Evolutionary conservation across 768 basidiomycete genomes (phyloP), one percentile per base, ranked within the genome.

Genomic region (Mycena olivaceomarginata): DNA sequence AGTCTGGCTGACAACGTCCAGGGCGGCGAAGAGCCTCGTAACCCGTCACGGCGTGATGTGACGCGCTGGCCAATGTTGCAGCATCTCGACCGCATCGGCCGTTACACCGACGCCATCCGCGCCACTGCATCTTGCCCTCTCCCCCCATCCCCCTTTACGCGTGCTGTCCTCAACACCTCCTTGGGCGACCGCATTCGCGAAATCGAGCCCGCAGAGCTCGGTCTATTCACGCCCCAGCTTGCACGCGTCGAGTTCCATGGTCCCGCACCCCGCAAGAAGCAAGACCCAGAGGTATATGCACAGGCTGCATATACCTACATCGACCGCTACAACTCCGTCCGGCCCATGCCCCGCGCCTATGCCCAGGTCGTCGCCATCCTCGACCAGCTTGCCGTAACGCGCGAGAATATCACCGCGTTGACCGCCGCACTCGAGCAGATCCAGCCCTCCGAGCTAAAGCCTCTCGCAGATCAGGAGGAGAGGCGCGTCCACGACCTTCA

Each of bases 161-260:
- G 83, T 68, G 94, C 95, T 4, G 90, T 95, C 11, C 91, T 96
- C 37, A 79, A 88, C 22, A 89, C 92, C 0, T 85, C 90, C 67
- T 90, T 96, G 11, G 93, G 93, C 57, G 93, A 96, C 81, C 91
- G 96, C 76, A 95, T 96, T 76, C 94, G 95, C 81, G 95, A 96
- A 80, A 88, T 93, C 76, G 95, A 96, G 78, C 88, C 93, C 11
- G 92, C 95, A 7, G 95, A 96, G 81, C 89, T 95, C 39, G 95
- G 95, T 48, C 91, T 96, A 37, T 96, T 96, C 85, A 92, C 83
- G 39, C 80, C 85, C 11, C 86, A 92, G 80, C 87, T 96, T 46
- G 86, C 91, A 15, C 93, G 95, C 69, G 90, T 90, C 25, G 90
- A 92, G 75, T 94, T 95, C 80, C 86, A 89, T 62, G 93, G 92